A percentile compares a stretch with the other conserved stretches of the same genome.
phyloP scores from a whole-genome alignment of 768 basidiomycete genomes.

The Amanita pseudoporphyria region DNA sequence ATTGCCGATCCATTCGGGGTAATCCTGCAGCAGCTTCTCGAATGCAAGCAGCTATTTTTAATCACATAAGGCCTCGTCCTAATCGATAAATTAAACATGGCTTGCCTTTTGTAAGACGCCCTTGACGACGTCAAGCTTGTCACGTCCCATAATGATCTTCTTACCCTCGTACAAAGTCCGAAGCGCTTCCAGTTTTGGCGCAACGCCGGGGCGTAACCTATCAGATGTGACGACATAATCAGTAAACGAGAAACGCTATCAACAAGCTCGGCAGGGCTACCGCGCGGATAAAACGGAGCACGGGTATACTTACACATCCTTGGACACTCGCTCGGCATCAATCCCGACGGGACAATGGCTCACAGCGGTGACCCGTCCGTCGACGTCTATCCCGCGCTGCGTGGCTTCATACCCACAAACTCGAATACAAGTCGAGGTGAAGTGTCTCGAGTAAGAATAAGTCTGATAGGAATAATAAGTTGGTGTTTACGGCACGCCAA shows the following conservation, averaged over 20 bases:
- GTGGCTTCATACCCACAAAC: slow-evolving; percentile 93
- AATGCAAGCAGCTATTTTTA: slow-evolving; percentile 74
- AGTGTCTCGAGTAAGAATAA: slow-evolving; percentile 93
- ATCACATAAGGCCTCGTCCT: neutral
- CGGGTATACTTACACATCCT: slow-evolving; percentile 67
- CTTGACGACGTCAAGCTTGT: slow-evolving; percentile 98
- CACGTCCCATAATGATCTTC: slow-evolving; percentile 96
- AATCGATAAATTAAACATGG: neutral
- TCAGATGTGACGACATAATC: neutral
- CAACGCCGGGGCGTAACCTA: slow-evolving; percentile 68
- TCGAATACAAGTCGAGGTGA: slow-evolving; percentile 88
- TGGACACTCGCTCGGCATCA: slow-evolving; percentile 81
- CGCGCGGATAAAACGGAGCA: too few relatives aligned
- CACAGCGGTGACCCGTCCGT: slow-evolving; percentile 75
- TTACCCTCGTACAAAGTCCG: slow-evolving; percentile 84
- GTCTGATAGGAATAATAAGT: slow-evolving; percentile 33
- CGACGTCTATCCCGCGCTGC: slow-evolving; percentile 65
- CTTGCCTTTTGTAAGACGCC: slow-evolving; percentile 90
- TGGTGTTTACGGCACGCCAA: neutral
- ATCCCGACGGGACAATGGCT: slow-evolving; percentile 93
- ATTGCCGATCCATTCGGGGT: slow-evolving; percentile 93
- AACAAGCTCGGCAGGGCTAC: neutral
- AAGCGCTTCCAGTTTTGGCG: slow-evolving; percentile 85
- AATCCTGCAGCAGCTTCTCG: slow-evolving; percentile 86
- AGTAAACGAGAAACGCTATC: neutral